Evolutionary conservation across 2,329 filamentous ascomycete genomes (phyloP).

Genomic region (Colletotrichum chrysophilum): DNA sequence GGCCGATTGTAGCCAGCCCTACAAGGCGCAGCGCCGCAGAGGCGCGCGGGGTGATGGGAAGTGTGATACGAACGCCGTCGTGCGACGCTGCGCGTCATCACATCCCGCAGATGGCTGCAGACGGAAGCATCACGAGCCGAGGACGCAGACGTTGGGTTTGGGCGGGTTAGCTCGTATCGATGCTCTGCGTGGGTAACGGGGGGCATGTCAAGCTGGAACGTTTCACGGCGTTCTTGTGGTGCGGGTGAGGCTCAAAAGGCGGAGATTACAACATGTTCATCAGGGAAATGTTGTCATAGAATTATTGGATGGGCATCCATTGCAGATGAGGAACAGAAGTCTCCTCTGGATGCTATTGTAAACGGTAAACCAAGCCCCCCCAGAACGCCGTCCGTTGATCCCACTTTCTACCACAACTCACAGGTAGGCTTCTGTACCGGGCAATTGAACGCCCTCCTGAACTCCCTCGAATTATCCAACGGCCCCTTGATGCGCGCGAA

Average conservation of each 20-base stretch:
- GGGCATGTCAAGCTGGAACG: not conserved
- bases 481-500: conserved; percentile 66
- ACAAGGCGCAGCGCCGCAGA: not conserved
- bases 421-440: conserved; percentile 69
- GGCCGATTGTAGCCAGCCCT: not conserved
- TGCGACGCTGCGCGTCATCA: not conserved
- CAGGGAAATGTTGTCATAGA: not conserved
- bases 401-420: conserved; percentile 64
- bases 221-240: not conserved
- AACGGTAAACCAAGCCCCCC: not conserved
- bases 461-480: conserved; percentile 70
- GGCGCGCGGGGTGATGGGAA: not conserved
- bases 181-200: not conserved
- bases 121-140: not conserved
- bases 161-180: not conserved
- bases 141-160: not conserved
- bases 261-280: not conserved
- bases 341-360: not conserved
- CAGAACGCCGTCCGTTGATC: not conserved
- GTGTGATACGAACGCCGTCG: not conserved
- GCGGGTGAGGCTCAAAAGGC: not conserved
- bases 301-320: not conserved
- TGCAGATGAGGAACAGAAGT: not conserved
- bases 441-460: conserved; percentile 71
- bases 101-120: not conserved